Percentiles rank a stretch among this genome's conserved stretches.
Evolutionary conservation across 352 stramenopile genomes (phyloP).

Genomic region (Phytopythium ostracodes): DNA sequence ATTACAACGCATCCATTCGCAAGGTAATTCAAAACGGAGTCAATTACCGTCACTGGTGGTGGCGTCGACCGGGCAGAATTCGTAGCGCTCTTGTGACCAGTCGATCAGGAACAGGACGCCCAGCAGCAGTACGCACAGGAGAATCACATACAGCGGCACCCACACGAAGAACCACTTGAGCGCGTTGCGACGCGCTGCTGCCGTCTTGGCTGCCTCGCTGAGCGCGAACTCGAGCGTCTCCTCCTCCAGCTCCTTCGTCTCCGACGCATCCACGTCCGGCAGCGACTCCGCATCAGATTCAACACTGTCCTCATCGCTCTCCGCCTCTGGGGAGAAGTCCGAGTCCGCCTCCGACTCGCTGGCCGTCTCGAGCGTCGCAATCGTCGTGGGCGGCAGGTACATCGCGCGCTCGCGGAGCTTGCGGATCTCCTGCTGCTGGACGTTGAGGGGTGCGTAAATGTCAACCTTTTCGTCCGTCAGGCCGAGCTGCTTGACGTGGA

Average conservation of each 20-base stretch:
- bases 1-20: too few relatives aligned
- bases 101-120: conserved; percentile 48
- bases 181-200: conserved; percentile 19
- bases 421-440: conserved; percentile 64
- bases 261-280: conserved; percentile 40
- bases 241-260: conserved; percentile 36
- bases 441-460: conserved; percentile 65
- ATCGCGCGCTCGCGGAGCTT: conserved; percentile 51
- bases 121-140: conserved; percentile 35
- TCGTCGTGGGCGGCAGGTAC: conserved; percentile 36
- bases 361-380: conserved; percentile 25
- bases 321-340: conserved; percentile 42
- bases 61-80: conserved; percentile 38
- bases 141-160: conserved; percentile 28
- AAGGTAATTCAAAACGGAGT: neutral
- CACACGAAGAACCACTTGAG: conserved; percentile 26
- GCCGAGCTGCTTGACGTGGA: conserved; percentile 77
- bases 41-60: conserved; percentile 31
- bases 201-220: conserved; percentile 15
- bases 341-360: conserved; percentile 61
- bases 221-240: conserved; percentile 36
- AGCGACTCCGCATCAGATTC: conserved; percentile 35
- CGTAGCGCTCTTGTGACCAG: conserved; percentile 41
- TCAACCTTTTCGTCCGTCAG: conserved; percentile 68
- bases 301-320: conserved; percentile 26